phyloP scores from a whole-genome alignment of 805 yeast species.

The Dipodascopsis tothii region DNA sequence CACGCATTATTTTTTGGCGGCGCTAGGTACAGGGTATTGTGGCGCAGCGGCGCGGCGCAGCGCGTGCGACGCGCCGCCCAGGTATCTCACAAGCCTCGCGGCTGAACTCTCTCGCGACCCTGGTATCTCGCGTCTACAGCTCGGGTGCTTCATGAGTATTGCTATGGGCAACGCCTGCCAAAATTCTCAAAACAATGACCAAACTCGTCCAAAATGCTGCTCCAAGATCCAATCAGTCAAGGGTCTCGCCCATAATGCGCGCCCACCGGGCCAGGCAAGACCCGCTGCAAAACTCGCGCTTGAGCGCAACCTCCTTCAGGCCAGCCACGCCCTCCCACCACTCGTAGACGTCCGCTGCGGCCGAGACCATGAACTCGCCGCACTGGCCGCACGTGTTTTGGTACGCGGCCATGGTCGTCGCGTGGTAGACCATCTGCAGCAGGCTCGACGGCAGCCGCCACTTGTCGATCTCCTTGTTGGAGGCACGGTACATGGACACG shows the following conservation, averaged over 20 bases:
- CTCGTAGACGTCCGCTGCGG: conserved; percentile 27
- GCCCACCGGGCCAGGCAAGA: conserved; percentile 14
- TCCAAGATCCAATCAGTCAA: too few relatives aligned
- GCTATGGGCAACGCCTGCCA: too few relatives aligned
- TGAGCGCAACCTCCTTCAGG: conserved; percentile 15
- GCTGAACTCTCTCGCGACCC: too few relatives aligned
- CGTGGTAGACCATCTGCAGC: conserved; percentile 18
- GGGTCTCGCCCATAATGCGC: not conserved
- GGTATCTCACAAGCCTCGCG: too few relatives aligned
- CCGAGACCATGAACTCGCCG: conserved; percentile 23
- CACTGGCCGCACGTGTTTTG: conserved; percentile 30
- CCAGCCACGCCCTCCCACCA: conserved; percentile 31
- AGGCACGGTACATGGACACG: conserved; percentile 20
- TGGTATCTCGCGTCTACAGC: too few relatives aligned
- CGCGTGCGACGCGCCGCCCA: too few relatives aligned
- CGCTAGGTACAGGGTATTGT: too few relatives aligned
- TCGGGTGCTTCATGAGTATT: too few relatives aligned
- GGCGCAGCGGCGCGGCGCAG: too few relatives aligned
- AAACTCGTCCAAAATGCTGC: too few relatives aligned
- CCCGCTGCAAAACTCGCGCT: conserved; percentile 25
- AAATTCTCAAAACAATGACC: too few relatives aligned
- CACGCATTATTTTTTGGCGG: too few relatives aligned
- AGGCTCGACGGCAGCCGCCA: conserved; percentile 22
- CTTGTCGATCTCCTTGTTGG: conserved; percentile 16
- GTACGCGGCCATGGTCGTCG: conserved; percentile 16